Percentiles rank a stretch among this genome's conserved stretches.
These are phyloP conservation scores for Acanthamoeba sp. DNA, from an alignment of 208 protist species.

Conservation along the genomic window DNA sequence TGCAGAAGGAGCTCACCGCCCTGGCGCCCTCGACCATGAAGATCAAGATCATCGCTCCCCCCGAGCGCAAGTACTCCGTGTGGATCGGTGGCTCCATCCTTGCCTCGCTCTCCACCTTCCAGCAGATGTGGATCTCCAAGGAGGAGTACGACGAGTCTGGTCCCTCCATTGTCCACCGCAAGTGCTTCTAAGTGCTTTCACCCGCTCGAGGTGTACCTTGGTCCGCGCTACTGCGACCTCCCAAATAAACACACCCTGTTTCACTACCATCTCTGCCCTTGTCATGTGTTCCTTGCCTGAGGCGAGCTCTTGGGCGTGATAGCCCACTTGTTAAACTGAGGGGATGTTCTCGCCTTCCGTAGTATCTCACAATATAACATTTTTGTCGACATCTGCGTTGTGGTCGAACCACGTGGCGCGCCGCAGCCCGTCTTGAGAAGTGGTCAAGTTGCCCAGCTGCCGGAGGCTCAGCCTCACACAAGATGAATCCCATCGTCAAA, in stretches of 20 bases:
- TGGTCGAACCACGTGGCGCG: not conserved
- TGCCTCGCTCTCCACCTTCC: slow-evolving; percentile 80
- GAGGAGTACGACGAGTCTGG: slow-evolving; percentile 99
- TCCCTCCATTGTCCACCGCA: slow-evolving; percentile 97
- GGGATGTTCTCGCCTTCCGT: too few species aligned
- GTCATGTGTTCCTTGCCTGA: not conserved
- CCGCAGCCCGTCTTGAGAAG: too few species aligned
- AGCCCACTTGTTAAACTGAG: too few species aligned
- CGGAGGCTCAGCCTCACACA: not conserved
- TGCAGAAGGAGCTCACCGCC: slow-evolving; percentile 96
- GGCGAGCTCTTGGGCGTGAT: too few species aligned
- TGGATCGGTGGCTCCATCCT: slow-evolving; percentile 93
- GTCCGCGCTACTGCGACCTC: not conserved
- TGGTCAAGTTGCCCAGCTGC: too few species aligned
- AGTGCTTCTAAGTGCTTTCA: slow-evolving; percentile 94
- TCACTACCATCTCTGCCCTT: not conserved
- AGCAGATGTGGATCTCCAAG: slow-evolving; percentile 98
- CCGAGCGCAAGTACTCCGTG: slow-evolving; percentile 87
- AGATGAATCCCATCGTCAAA: slow-evolving; percentile 10
- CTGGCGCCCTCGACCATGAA: slow-evolving; percentile 96
- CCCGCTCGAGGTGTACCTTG: not conserved
- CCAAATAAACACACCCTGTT: not conserved
- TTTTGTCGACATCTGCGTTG: too few species aligned
- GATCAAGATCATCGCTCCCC: slow-evolving; percentile 86
- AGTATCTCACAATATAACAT: too few species aligned